Conservation (phyloP, 2,329 filamentous ascomycete genomes). For the Fusarium decemcellulare region DNA sequence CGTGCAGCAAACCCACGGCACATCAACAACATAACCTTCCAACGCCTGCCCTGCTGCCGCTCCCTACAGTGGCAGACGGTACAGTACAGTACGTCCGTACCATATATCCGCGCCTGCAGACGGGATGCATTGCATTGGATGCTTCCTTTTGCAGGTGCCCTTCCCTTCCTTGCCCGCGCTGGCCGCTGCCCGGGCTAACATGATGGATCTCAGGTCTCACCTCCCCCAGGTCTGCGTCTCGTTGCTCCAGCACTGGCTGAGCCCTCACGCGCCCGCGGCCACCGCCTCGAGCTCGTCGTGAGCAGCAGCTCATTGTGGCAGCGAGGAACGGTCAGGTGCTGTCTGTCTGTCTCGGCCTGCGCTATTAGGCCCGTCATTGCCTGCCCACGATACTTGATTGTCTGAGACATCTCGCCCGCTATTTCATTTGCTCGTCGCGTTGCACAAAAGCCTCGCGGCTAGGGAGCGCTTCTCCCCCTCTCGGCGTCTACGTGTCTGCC, state of each 20-base stretch:
- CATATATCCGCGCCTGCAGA: constrained; percentile 11
- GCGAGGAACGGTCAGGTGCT: background rate
- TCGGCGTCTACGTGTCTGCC: constrained; percentile 31
- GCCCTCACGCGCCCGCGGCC: background rate
- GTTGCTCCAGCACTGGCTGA: constrained; percentile 19
- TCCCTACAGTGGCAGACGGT: constrained; percentile 4
- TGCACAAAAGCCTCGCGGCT: constrained; percentile 15
- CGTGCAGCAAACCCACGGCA: constrained; percentile 21
- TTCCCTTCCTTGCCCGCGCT: constrained; percentile 17
- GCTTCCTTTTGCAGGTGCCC: constrained; percentile 16
- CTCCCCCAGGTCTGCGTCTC: background rate
- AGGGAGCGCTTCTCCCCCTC: constrained; percentile 26
- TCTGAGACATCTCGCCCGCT: constrained; percentile 13
- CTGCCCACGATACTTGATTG: constrained; percentile 10
- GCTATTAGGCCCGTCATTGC: background rate
- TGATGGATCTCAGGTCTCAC: constrained; percentile 33
- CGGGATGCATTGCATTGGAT: background rate
- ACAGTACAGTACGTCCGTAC: constrained; percentile 21
- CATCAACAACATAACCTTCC: constrained; percentile 19
- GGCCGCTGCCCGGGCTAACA: constrained; percentile 22
- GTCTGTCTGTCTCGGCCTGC: background rate
- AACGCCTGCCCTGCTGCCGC: constrained; percentile 12
- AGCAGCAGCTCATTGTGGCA: background rate
- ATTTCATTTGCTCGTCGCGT: constrained; percentile 5
- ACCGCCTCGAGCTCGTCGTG: background rate